Base-by-base conservation (phyloP, 352 stramenopile species). In the Pythium sukuiense region DNA sequence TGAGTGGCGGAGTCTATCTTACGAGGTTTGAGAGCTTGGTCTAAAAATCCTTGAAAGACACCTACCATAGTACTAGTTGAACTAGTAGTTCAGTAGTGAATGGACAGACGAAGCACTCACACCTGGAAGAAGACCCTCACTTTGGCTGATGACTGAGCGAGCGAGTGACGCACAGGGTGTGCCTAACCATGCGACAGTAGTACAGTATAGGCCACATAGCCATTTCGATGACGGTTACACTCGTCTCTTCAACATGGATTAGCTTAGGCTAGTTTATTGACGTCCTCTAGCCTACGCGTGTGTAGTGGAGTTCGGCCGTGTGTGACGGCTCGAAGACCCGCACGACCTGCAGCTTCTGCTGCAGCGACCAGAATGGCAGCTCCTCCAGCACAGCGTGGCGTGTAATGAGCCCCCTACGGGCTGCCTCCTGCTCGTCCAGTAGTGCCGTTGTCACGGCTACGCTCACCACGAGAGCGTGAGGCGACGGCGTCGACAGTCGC, bases 311-410 rank as follows among this genome's bases (percentile, higher is more conserved):
- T 41, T 61, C 55, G 11, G 41, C 26, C 27, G 37, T 33, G 14
- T 37, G 55, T 27, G 55, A 39, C 3, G 55, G 55, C 55, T 61
- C 55, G 20, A 45, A 61, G 35, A 30, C 55, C 33, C 55, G 55
- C 55, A 61, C 55, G 13, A 54, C 39, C 24, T 46, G 37, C 24
- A 61, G 55, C 41, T 61, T 61, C 55, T 54, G 39, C 41, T 53
- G 39, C 37, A 61, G 27, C 39, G 55, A 61, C 24, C 24, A 54
- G 26, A 61, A 54, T 8, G 55, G 55, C 11, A 61, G 39, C 41
- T 61, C 39, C 26, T 50, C n/a, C 20, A 33, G 39, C 39, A 61
- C 55, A n/a, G 55, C 55, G 13, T 53, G 35, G 39, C 32, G 39
- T 14, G 27, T 37, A 9, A 20, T 14, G 6, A 61, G 55, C 27